Evolutionary conservation across 108 stramenopile genomes (phyloP), one percentile per base, ranked within the genome.

Genomic region (Discostella pseudostelligera): DNA sequence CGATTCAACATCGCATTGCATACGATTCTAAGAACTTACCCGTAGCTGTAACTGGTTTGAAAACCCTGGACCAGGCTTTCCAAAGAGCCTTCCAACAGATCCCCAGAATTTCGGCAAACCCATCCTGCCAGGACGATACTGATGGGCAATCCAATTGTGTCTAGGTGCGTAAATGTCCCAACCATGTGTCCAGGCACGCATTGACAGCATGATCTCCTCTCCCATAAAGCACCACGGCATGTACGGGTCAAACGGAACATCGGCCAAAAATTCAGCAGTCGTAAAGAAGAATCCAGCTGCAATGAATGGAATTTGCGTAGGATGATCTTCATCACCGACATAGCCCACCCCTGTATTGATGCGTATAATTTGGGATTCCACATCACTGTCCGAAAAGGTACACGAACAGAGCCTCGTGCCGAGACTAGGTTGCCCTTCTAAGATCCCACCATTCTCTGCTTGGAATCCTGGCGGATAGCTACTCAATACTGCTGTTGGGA

Each of bases 151-250:
- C 63, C 92, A 78, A 79, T 93, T 94, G 37, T 73, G 67, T n/a
- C 89, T 69, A 0, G 97, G 97, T 20, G 93, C 87, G 78, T 90
- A 98, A 8, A 98, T 93, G 77, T 96, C 87, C 83, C 90, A 98
- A 17, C 96, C 97, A 57, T 72, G 62, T 6, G 96, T 98, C 92
- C 92, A 96, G 0, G 88, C 79, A 37, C 97, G 76, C 69, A 88
- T 86, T 17, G 76, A 81, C 4, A 96, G 60, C 49, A 85, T 73
- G 63, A 98, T 97, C 72, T 98, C 97, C 75, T 98, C 97, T 24
- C 97, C 97, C 97, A 98, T 98, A 78, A 98, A 98, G 22, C 86
- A 80, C 93, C 95, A 96, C 16, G 97, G 97, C 66, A 96, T 68
- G 51, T 85, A 94, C 7, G 97, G 96, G 74, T 98, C 97, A 66